Evolutionary conservation across 1,139 yeast genomes (phyloP).

Genomic region (Kodamaea alishanica): DNA sequence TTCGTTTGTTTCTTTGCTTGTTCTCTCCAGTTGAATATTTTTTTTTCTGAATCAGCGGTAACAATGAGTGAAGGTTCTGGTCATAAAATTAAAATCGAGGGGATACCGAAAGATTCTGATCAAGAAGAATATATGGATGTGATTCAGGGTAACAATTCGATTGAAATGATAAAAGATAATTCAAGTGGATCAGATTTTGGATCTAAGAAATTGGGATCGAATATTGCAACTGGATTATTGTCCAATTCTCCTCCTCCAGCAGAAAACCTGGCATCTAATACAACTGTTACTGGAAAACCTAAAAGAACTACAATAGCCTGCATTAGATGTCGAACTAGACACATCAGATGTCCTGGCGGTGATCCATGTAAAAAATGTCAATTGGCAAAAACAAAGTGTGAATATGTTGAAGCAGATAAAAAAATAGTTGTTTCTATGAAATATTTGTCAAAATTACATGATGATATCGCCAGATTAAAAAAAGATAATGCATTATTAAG

Average conservation of each 20-base stretch:
- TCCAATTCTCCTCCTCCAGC: not conserved
- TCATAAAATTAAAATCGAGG: too few relatives aligned
- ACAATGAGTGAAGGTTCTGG: too few relatives aligned
- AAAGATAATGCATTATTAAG: constrained; percentile 56
- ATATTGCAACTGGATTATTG: too few relatives aligned
- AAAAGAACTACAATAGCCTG: constrained; percentile 49
- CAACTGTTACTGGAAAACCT: constrained; percentile 2
- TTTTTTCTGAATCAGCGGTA: too few relatives aligned
- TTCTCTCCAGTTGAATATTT: too few relatives aligned
- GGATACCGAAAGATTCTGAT: too few relatives aligned
- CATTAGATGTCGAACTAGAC: constrained; percentile 69
- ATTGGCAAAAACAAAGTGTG: constrained; percentile 59
- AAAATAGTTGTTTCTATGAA: constrained; percentile 76
- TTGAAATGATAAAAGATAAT: too few relatives aligned
- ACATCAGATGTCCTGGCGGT: constrained; percentile 80
- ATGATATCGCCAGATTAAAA: constrained; percentile 52
- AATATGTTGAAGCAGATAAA: constrained; percentile 73
- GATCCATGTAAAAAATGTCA: constrained; percentile 69
- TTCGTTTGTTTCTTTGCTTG: too few relatives aligned
- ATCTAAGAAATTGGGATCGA: too few relatives aligned
- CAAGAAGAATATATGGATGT: too few relatives aligned
- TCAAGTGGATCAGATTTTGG: too few relatives aligned
- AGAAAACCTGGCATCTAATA: not conserved
- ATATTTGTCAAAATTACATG: constrained; percentile 65
- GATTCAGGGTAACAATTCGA: too few relatives aligned